Percentiles rank a stretch among this genome's conserved stretches.
Conservation (phyloP, 495 filamentous ascomycete species). For the Astrothelium macrocarpum region DNA sequence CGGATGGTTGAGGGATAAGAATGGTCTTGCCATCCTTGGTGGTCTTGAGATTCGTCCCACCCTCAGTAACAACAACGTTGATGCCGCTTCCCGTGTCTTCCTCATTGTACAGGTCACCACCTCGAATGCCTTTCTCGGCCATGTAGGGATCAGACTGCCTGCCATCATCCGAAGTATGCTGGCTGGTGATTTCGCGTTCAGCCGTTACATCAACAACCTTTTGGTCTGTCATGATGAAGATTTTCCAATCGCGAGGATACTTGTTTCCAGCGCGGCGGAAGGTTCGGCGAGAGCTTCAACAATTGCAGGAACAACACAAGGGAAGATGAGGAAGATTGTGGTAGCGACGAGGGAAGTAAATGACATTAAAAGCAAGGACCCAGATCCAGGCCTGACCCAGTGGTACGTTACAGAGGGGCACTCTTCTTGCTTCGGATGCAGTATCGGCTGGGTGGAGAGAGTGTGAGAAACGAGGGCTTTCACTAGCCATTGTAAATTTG, state of each 20-base stretch:
- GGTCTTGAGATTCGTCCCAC: slow-evolving; percentile 10
- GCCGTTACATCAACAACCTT: neutral
- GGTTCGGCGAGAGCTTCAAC: neutral
- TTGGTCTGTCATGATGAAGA: neutral
- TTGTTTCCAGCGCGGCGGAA: neutral
- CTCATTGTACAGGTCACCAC: neutral
- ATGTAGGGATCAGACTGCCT: neutral
- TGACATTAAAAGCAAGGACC: neutral
- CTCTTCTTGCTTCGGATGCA: neutral
- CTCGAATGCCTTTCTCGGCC: neutral
- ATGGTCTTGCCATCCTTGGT: slow-evolving; percentile 21
- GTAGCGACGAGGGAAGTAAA: neutral
- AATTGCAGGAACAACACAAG: neutral
- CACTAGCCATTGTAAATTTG: neutral
- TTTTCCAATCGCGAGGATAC: neutral
- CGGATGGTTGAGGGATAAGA: slow-evolving; percentile 21
- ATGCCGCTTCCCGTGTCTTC: slow-evolving; percentile 4
- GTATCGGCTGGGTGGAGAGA: neutral
- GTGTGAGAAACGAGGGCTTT: neutral
- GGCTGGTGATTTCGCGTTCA: neutral
- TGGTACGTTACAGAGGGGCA: neutral
- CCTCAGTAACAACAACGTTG: neutral
- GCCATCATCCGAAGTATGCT: neutral
- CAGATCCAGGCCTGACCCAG: neutral
- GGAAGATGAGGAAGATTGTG: neutral